phyloP scores from a whole-genome alignment of 2,329 filamentous ascomycete genomes.

The Meredithiella fracta region DNA sequence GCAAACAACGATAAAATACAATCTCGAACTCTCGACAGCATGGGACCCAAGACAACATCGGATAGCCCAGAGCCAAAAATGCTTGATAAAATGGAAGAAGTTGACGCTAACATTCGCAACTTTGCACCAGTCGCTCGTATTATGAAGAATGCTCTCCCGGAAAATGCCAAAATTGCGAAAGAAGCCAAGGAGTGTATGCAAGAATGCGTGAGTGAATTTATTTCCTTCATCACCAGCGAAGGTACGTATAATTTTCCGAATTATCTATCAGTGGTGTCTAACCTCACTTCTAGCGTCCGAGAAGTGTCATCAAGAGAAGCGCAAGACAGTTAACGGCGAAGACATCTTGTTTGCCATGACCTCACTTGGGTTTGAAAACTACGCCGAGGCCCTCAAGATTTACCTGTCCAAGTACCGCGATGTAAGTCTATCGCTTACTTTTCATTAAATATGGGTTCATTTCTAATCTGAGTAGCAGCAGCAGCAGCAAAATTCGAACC shows the following conservation, averaged over 20 bases:
- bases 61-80: background rate
- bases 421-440: constrained; percentile 39
- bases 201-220: constrained; percentile 98
- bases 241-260: constrained; percentile 39
- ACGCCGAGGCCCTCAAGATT: constrained; percentile 93
- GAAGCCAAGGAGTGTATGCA: constrained; percentile 99
- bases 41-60: too few relatives aligned
- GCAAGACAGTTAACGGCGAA: constrained; percentile 97
- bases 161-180: constrained; percentile 98
- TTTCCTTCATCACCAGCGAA: constrained; percentile 98
- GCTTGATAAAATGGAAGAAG: constrained; percentile 2
- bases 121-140: constrained; percentile 94
- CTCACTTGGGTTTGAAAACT: constrained; percentile 96
- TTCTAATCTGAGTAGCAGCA: background rate
- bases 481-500: constrained; percentile 8
- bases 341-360: constrained; percentile 99
- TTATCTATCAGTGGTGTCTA: background rate
- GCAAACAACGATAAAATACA: too few relatives aligned
- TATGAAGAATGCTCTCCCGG: constrained; percentile 94
- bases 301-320: constrained; percentile 98
- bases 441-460: background rate
- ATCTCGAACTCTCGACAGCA: too few relatives aligned
- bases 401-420: constrained; percentile 96
- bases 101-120: constrained; percentile 88
- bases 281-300: constrained; percentile 57